phyloP scores from a whole-genome alignment of 2,329 filamentous ascomycete genomes.

The Phialocephala sp. region DNA sequence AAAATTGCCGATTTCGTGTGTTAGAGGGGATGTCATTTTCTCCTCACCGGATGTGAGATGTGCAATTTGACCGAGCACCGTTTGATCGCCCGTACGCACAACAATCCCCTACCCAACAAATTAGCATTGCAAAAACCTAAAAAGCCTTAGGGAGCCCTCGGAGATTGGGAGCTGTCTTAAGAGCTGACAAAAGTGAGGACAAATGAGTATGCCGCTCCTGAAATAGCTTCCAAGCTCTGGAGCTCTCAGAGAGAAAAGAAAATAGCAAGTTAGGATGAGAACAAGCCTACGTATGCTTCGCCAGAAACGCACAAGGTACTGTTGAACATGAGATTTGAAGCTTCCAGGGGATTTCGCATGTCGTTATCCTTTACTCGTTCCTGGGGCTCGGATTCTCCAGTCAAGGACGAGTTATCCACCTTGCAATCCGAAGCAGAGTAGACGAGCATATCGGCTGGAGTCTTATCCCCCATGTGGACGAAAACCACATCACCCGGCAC shows the following conservation, averaged over 20 bases:
- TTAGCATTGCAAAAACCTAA: too few relatives aligned
- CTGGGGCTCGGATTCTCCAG: constrained; percentile 66
- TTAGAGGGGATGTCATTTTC: constrained; percentile 54
- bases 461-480: constrained; percentile 68
- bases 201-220: too few relatives aligned
- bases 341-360: constrained; percentile 71
- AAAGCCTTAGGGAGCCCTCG: too few relatives aligned
- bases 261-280: too few relatives aligned
- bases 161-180: too few relatives aligned
- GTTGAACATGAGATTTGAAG: constrained; percentile 44
- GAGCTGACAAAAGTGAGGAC: too few relatives aligned
- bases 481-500: constrained; percentile 70
- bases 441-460: constrained; percentile 71
- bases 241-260: too few relatives aligned
- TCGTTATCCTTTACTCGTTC: constrained; percentile 69
- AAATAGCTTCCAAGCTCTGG: too few relatives aligned
- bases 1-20: constrained; percentile 50
- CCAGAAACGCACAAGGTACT: constrained; percentile 73
- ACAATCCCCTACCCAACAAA: constrained; percentile 58
- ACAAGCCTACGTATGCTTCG: constrained; percentile 57
- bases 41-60: constrained; percentile 62
- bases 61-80: constrained; percentile 78
- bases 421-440: constrained; percentile 69
- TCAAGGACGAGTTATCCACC: constrained; percentile 76
- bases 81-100: constrained; percentile 71